Evolutionary conservation across 2,329 filamentous ascomycete species (phyloP), one percentile per base, ranked within the genome.

Genomic region (Paraconiothyrium sp.): DNA sequence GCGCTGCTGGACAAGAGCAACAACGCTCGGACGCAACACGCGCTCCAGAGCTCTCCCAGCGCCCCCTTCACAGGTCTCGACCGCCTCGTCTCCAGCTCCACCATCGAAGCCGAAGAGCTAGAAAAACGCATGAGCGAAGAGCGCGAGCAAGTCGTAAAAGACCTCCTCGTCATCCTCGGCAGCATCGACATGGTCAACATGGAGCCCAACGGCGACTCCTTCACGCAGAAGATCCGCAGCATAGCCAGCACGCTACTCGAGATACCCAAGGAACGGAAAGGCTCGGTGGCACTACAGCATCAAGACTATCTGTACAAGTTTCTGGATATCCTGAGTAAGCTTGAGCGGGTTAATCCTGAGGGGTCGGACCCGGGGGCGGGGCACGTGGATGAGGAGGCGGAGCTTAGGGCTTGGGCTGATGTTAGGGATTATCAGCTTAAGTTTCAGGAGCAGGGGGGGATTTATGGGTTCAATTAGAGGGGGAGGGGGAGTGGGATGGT

Each of bases 121-220:
- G 84, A 89, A 57, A 83, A 84, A 3, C 84, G 87, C 72, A 93
- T 97, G 87, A 84, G 85, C 1, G 83, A 88, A 24, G 93, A 97
- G 81, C 87, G 92, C 4, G 92, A 94, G 70, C 84, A 88, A n/a
- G 93, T 97, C 35, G 89, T 96, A 11, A 89, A 92, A 67, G 90
- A 94, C 75, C 84, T 97, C 1, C 85, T 96, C 1, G 84, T 88
- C 3, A 89, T 96, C 3, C 82, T 97, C 5, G 86, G 87, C 30
- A 92, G 88, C 59, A 92, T 97, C 68, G 91, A 90, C 51, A 92
- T 94, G 82, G 88, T 92, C 61, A 93, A 93, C 77, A 91, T 96
- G 84, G 93, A 97, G 76, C 87, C 87, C 10, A 90, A 89, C 65
- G 88, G 86, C 27, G 85, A 85, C 66, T 88, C 85, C 60, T 87